Base-by-base conservation (phyloP, 345 rosid species). In the Bruguiera parviflora region DNA sequence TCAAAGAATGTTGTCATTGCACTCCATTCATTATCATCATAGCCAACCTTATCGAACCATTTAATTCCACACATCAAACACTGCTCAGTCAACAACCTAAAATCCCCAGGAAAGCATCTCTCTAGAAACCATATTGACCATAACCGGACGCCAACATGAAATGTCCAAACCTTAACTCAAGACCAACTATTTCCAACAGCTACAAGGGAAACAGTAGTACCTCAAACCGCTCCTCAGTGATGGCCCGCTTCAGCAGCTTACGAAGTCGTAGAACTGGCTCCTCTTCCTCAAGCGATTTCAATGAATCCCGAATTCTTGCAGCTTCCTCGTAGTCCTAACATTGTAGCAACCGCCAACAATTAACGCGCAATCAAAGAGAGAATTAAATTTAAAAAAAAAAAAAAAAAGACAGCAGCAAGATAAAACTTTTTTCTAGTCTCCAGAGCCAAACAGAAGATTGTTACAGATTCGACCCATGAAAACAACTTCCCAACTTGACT, bases 241-340 rank as follows among this genome's bases (percentile, higher is more conserved):
- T 52, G 6, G 96, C 86, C 60, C 84, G 88, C 77, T 77, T 87
- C 24, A 89, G 78, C 77, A 83, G 65, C 67, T 84, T 81, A 32
- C 86, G 75, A 51, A 84, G 81, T 37, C 78, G 80, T 37, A 87
- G 75, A 78, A 83, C 81, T 1, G 90, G 92, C 74, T 89, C 96
- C 71, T 79, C 89, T 67, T 84, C 89, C 78, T 89, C 92, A 19
- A 87, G 87, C 47, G 71, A 69, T 67, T 72, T 87, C 73, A 89
- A 63, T 5, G 90, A 87, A 67, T 86, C 89, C 2, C 89, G 88
- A 60, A 89, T 73, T 68, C 88, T 82, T 2, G 92, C 91, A 57
- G 96, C 92, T 73, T 82, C 96, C 77, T 87, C 70, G 52, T 89
- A 89, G 68, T 86, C 83, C 96, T 89, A 61, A 24, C 63, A 58